Base-by-base conservation (phyloP, 805 yeast species). In the Naumovozyma dairenensis region DNA sequence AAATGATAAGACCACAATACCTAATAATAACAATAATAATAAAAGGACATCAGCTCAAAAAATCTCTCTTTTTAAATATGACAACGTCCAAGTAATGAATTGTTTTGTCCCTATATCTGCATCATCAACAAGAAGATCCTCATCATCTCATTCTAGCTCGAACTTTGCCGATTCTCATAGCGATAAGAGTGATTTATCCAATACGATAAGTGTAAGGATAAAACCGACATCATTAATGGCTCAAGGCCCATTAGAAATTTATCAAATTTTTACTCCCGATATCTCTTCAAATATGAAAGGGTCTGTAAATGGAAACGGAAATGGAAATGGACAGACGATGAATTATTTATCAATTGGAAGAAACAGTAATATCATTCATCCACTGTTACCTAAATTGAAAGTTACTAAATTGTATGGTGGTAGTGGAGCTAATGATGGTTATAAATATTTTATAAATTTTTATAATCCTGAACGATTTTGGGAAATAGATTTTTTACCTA, bases 391-490 rank as follows among this genome's bases (percentile, higher is more conserved):
- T 3, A 71, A 67, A 39, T 53, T 78, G 34, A 71, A 74, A 44
- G 63, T 83, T 2, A 80, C 39, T 60, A 81, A 44, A 64, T 69
- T 8, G 58, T n/a, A n/a, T n/a, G n/a, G n/a, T 24, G 26, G 13
- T 20, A 20, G 10, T 20, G 9, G 10, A 6, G 16, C 41, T 38
- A 30, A 63, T 62, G 32, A 70, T 67, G 44, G 21, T 7, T 35
- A 17, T 21, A 43, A 38, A 13, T 78, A 77, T 44, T 64, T 79
- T 2, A 51, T 82, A 13, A 77, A 85, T 1, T 65, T 83, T 37
- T 73, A 72, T 18, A 81, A 80, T 45, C 93, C 93, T 0, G 79
- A 75, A 41, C 60, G 89, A 45, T 80, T 74, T 54, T 83, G 93
- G 94, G 65, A 70, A 19, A 61, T 76, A 28, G 60, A 49, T 14